Conservation (phyloP, 75 land plant genomes). For the Ceratopteris richardii region DNA sequence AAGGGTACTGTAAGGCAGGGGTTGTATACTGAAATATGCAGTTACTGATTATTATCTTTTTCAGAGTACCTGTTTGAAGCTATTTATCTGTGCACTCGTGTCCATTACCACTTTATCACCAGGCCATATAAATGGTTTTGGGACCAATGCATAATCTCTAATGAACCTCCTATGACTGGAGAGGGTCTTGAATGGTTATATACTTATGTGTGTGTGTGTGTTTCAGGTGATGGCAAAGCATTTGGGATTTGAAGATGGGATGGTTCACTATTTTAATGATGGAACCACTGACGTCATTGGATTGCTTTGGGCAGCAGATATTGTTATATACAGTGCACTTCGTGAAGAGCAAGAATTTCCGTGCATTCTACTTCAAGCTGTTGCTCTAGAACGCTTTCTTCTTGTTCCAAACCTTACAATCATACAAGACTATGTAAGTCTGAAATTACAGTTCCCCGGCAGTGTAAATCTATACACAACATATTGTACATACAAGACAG, state of each 20-base stretch:
- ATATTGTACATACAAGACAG: too few relatives aligned
- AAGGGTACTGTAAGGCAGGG: too few relatives aligned
- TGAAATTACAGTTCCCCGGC: neutral
- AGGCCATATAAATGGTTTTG: too few relatives aligned
- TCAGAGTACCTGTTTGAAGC: too few relatives aligned
- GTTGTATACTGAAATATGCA: too few relatives aligned
- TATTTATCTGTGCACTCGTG: too few relatives aligned
- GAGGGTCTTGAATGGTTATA: too few relatives aligned
- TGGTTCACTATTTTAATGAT: constrained; percentile 51
- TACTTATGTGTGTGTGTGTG: too few relatives aligned
- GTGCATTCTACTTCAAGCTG: constrained; percentile 65
- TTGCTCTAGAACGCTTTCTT: constrained; percentile 62
- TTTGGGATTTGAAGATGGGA: constrained; percentile 46
- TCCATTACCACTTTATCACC: too few relatives aligned
- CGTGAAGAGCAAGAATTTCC: constrained; percentile 75
- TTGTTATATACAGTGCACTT: constrained; percentile 66
- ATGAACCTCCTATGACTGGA: too few relatives aligned
- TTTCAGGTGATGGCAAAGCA: constrained; percentile 65
- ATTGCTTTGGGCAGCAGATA: constrained; percentile 59
- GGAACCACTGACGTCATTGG: constrained; percentile 47
- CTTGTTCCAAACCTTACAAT: constrained; percentile 60
- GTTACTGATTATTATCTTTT: too few relatives aligned
- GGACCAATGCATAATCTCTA: too few relatives aligned
- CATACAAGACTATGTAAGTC: constrained; percentile 66
- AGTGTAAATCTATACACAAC: neutral